Percentiles rank a stretch among this genome's conserved stretches.
Conservation (phyloP, 257 asterid genomes). For the Solanum acaule region DNA sequence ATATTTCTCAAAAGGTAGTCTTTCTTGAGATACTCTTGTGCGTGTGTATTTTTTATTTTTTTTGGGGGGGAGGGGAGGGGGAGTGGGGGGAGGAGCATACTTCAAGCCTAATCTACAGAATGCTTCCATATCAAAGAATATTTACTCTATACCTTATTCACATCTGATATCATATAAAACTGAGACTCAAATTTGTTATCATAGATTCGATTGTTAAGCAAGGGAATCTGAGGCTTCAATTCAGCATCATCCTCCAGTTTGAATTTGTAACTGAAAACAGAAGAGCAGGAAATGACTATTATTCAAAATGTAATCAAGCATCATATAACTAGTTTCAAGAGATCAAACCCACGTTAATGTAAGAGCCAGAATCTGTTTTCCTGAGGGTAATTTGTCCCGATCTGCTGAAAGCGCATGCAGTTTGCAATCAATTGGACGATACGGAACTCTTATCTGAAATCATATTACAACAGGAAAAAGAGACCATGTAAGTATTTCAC, state of each 20-base stretch:
- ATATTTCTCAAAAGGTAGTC: neutral
- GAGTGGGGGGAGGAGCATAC: neutral
- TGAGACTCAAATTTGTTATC: slow-evolving; percentile 97
- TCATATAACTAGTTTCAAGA: neutral
- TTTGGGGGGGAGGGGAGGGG: too few relatives aligned
- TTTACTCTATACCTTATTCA: slow-evolving; percentile 62
- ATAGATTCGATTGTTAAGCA: slow-evolving; percentile 87
- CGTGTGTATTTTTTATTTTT: too few relatives aligned
- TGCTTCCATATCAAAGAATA: neutral
- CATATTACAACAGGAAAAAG: neutral
- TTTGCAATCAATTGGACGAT: slow-evolving; percentile 81
- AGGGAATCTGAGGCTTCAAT: slow-evolving; percentile 80
- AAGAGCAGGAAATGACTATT: slow-evolving; percentile 11
- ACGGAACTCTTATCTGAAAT: slow-evolving; percentile 76
- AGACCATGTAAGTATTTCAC: neutral
- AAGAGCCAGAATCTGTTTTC: slow-evolving; percentile 76
- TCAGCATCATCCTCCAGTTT: slow-evolving; percentile 83
- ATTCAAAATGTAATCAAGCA: neutral
- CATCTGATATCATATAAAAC: slow-evolving; percentile 92
- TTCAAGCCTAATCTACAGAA: neutral
- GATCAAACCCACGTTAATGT: slow-evolving; percentile 57
- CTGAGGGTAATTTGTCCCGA: slow-evolving; percentile 89
- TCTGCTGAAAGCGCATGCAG: slow-evolving; percentile 70
- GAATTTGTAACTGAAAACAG: slow-evolving; percentile 74
- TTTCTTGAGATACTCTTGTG: neutral